Base-by-base conservation (phyloP, 345 rosid genomes). In the Corchorus olitorius region DNA sequence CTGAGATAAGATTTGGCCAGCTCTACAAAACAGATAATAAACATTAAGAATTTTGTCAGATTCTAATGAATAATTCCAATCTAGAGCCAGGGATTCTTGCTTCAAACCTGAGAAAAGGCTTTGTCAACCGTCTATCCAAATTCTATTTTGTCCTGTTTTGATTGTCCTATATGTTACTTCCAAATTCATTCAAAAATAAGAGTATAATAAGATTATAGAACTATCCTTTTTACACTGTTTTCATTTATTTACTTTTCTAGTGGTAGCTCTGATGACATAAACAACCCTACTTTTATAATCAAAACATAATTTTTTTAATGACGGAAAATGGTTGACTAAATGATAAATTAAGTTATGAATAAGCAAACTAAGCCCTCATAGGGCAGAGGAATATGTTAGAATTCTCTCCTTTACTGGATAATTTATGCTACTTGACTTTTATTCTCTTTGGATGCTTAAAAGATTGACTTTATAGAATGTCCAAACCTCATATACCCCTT, bases 351-450 rank as follows among this genome's bases (percentile, higher is more conserved):
- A 41, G 41, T 20, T 37, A 64, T 64, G 9, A 37, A 22, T 48
- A 4, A 20, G 70, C 52, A 65, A 9, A 65, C 27, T n/a, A 45
- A 41, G 50, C 49, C 11, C 52, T 65, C 33, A 27, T n/a, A 41
- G 14, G 34, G 34, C 33, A 19, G 43, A 17, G 53, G 34, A 41
- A 65, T 41, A 41, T 65, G 70, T 9, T 5, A n/a, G 0, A 65
- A 43, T 19, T 65, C 52, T n/a, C 34, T 17, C 33, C 15, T 65
- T 41, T 43, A 41, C 8, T n/a, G 34, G 52, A 43, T 43, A 19
- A 6, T 65, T 65, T 65, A 65, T 43, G 70, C 52, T 65, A 34
- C 3, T 65, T 43, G 52, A 65, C 52, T 65, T 65, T 43, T 22
- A 10, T 65, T 65, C 52, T 43, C 12, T 27, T 27, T 22, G 34